Percentiles rank a stretch among this genome's conserved stretches.
These are phyloP conservation scores for Magnusiomyces paraingens DNA, from an alignment of 1,139 yeast genomes.

Conservation along the genomic window DNA sequence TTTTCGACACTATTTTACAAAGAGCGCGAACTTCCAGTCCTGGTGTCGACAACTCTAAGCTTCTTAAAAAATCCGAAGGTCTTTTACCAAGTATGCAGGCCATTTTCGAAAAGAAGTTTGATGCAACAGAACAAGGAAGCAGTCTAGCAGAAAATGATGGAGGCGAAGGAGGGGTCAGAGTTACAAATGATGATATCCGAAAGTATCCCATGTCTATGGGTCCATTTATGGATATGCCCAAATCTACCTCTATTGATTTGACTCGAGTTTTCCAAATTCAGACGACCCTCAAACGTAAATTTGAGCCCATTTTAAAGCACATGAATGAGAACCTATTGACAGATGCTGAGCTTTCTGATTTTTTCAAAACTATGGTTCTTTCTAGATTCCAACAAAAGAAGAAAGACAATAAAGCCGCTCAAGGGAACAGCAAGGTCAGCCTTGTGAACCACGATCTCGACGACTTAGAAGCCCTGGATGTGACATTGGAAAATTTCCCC, in stretches of 20 bases:
- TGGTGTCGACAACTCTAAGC: neutral
- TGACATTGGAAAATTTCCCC: conserved; percentile 13
- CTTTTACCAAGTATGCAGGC: conserved; percentile 21
- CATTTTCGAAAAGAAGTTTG: conserved; percentile 20
- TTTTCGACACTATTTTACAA: conserved; percentile 24
- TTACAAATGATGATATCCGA: conserved; percentile 21
- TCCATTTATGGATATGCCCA: conserved; percentile 15
- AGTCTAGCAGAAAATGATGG: neutral
- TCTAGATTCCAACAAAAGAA: neutral
- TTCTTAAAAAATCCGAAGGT: conserved; percentile 5
- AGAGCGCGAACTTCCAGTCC: conserved; percentile 11
- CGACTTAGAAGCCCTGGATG: conserved; percentile 17
- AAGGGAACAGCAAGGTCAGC: conserved; percentile 3
- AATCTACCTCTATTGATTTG: conserved; percentile 1
- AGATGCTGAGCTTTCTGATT: conserved; percentile 26
- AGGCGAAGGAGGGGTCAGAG: conserved; percentile 19
- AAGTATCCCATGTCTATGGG: conserved; percentile 22
- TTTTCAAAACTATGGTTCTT: conserved; percentile 22
- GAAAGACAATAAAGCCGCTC: neutral
- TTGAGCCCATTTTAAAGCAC: conserved; percentile 24
- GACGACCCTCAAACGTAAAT: conserved; percentile 13
- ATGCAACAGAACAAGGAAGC: neutral
- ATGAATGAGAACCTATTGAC: conserved; percentile 23
- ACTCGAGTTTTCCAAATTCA: conserved; percentile 9
- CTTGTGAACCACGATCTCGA: conserved; percentile 12